Evolutionary conservation across 148 eudicot species (phyloP).

Genomic region (Vaccinium vitisidaea): DNA sequence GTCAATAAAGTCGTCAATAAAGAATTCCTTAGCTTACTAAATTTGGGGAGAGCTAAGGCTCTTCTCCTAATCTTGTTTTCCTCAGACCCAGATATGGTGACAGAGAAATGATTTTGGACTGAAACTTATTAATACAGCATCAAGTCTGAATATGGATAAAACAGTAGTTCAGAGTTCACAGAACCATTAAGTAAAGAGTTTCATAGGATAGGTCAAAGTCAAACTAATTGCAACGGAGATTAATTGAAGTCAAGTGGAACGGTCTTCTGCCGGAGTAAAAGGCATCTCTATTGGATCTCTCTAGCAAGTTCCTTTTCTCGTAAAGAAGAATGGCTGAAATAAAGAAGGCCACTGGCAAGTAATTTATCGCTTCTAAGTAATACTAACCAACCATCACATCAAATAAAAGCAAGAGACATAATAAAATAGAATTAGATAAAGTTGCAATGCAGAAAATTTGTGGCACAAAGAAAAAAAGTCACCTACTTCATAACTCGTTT

Average conservation of each 20-base stretch:
- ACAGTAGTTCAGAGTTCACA: neutral
- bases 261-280: neutral
- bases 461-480: neutral
- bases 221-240: neutral
- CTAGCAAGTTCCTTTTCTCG: neutral
- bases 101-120: neutral
- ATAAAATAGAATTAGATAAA: neutral
- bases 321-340: neutral
- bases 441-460: neutral
- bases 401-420: neutral
- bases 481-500: neutral
- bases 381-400: neutral
- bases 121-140: neutral
- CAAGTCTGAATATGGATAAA: neutral
- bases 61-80: neutral
- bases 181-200: neutral
- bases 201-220: neutral
- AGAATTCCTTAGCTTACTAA: neutral
- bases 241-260: neutral
- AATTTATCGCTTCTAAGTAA: neutral
- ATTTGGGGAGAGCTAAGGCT: neutral
- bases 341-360: neutral
- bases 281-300: neutral
- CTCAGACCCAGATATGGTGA: neutral
- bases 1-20: conserved; percentile 13